Base-by-base conservation (phyloP, 169 alveolate species). In the Miamiensis avidus region DNA sequence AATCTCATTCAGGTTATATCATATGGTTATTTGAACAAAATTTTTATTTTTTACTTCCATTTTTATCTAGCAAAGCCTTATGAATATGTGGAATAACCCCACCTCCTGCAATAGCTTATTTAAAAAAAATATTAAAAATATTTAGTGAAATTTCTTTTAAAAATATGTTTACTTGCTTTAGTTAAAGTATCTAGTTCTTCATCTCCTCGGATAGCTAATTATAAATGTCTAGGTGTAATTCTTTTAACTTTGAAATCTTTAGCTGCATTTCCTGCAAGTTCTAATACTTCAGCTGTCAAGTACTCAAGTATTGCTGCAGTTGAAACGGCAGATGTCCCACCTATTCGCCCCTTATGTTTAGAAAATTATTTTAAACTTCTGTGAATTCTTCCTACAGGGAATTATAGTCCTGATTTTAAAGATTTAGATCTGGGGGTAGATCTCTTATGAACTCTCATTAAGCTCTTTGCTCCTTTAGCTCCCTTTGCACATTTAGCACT, bases 31-130 rank as follows among this genome's bases (percentile, higher is more conserved):
- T n/a, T n/a, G n/a, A n/a, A n/a, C n/a, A n/a, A n/a, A n/a, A n/a
- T n/a, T n/a, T n/a, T n/a, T n/a, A n/a, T n/a, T n/a, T n/a, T n/a
- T n/a, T n/a, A n/a, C n/a, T n/a, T n/a, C n/a, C n/a, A n/a, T n/a
- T n/a, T n/a, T n/a, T n/a, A n/a, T n/a, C n/a, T n/a, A n/a, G n/a
- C n/a, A n/a, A 86, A 26, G 65, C 97, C 94, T 98, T 98, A 91
- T 99, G 99, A 76, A 99, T 98, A 91, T 99, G 99, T 74, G 99
- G 99, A 74, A 99, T 99, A 89, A 99, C 99, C 89, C 99, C 99
- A 91, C 99, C 99, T 73, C 99, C 99, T 31, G 99, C 99, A 88
- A 99, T 99, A 28, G 99, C n/a, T n/a, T n/a, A n/a, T n/a, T n/a
- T n/a, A n/a, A n/a, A n/a, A n/a, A n/a, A n/a, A n/a, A n/a, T n/a